Evolutionary conservation across 345 rosid species (phyloP).

Genomic region (Nephelium lappaceum): DNA sequence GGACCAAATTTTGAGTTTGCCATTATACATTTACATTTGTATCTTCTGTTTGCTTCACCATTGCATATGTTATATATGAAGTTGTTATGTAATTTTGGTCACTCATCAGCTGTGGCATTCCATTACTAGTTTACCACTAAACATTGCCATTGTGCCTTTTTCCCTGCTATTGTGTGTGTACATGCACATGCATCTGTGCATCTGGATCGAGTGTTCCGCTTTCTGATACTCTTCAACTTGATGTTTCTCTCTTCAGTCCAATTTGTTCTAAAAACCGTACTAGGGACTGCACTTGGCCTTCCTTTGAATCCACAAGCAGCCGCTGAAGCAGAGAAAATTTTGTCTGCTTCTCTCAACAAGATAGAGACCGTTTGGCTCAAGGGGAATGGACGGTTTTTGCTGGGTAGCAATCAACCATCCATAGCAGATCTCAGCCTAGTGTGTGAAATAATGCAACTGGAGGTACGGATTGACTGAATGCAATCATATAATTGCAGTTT

Average conservation of each 20-base stretch:
- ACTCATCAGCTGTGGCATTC: not conserved
- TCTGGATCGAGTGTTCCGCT: not conserved
- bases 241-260: constrained; percentile 44
- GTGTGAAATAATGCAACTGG: constrained; percentile 80
- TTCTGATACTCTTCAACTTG: constrained; percentile 12
- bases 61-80: not conserved
- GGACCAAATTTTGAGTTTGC: not conserved
- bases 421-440: constrained; percentile 88
- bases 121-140: not conserved
- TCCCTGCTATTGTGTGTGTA: not conserved
- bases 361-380: constrained; percentile 84
- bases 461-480: constrained; percentile 42
- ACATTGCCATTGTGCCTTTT: not conserved
- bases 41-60: not conserved
- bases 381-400: constrained; percentile 63
- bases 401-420: constrained; percentile 77
- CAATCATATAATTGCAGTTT: not conserved
- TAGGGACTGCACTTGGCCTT: constrained; percentile 63
- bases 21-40: not conserved
- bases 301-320: constrained; percentile 62
- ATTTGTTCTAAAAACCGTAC: constrained; percentile 41
- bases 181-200: not conserved
- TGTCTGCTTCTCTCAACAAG: constrained; percentile 52
- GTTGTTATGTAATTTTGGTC: not conserved
- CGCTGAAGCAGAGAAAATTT: constrained; percentile 60